phyloP scores from a whole-genome alignment of 352 stramenopile species.

The Globisporangium cederbergense region DNA sequence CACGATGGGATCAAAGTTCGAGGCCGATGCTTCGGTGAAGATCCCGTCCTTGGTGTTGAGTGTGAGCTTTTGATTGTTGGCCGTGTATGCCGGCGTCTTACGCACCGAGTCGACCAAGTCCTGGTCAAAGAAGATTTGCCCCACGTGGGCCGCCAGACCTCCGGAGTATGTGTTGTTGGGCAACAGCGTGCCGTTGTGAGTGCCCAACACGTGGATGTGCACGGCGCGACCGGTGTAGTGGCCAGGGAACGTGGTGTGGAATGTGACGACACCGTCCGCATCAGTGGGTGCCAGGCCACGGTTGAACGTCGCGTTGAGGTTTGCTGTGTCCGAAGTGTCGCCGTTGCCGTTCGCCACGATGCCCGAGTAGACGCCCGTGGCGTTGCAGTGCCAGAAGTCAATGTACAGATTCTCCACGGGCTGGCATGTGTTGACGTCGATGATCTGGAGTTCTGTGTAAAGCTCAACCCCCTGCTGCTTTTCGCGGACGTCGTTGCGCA shows the following conservation, averaged over 20 bases:
- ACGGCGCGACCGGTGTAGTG: conserved; percentile 13
- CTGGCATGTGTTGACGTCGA: conserved; percentile 17
- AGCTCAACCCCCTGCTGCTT: conserved; percentile 7
- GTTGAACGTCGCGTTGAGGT: conserved; percentile 12
- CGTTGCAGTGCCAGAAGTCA: conserved; percentile 19
- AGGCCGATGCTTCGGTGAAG: conserved; percentile 10
- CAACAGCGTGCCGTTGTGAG: conserved; percentile 6
- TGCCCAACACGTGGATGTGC: conserved; percentile 16
- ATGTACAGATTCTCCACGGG: conserved; percentile 14
- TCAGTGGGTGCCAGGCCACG: conserved; percentile 9
- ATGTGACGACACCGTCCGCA: not conserved
- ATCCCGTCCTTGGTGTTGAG: conserved; percentile 6
- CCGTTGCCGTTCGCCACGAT: conserved; percentile 11
- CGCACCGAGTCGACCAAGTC: not conserved
- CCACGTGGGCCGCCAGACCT: conserved; percentile 2
- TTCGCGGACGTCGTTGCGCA: conserved; percentile 15
- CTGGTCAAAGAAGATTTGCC: conserved; percentile 17
- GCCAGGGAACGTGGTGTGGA: conserved; percentile 15
- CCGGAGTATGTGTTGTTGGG: conserved; percentile 18
- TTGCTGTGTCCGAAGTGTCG: not conserved
- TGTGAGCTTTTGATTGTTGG: conserved; percentile 13
- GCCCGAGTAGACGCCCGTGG: conserved; percentile 15
- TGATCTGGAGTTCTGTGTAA: conserved; percentile 15
- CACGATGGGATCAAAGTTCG: conserved; percentile 9
- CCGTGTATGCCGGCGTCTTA: not conserved